Conservation (phyloP, 2,329 filamentous ascomycete species). For the Trichophyton verrucosum region DNA sequence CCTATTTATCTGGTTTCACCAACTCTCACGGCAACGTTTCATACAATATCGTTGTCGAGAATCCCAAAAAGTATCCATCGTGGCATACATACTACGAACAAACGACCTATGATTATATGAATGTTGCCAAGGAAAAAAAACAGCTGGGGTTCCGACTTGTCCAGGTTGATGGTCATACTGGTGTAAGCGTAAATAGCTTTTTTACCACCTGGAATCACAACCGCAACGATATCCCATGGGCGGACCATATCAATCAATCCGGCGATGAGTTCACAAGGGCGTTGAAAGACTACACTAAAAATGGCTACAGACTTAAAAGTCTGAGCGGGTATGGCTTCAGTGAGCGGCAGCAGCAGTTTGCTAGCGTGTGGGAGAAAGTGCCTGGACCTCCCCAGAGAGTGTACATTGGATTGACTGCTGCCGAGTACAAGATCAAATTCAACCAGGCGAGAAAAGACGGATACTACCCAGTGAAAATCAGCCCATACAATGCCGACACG, state of each 20-base stretch:
- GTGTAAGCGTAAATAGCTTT: slow-evolving; percentile 5
- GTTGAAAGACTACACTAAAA: not conserved
- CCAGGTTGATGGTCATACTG: slow-evolving; percentile 8
- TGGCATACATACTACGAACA: slow-evolving; percentile 6
- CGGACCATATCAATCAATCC: not conserved
- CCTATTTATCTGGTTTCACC: not conserved
- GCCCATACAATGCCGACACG: slow-evolving; percentile 8
- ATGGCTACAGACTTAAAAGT: not conserved
- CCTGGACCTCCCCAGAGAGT: slow-evolving; percentile 1
- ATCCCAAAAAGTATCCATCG: not conserved
- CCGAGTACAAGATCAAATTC: slow-evolving; percentile 7
- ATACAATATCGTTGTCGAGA: slow-evolving; percentile 7
- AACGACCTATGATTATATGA: slow-evolving; percentile 2
- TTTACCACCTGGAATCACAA: slow-evolving; percentile 8
- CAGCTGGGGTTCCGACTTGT: slow-evolving; percentile 8
- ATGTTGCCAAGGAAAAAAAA: slow-evolving; percentile 2
- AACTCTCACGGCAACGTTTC: not conserved
- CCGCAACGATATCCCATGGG: not conserved
- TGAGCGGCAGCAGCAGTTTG: not conserved
- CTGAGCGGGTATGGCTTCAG: not conserved
- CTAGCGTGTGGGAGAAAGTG: slow-evolving; percentile 8
- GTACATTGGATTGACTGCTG: slow-evolving; percentile 2
- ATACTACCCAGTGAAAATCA: slow-evolving; percentile 9
- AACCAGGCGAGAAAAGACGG: slow-evolving; percentile 7
- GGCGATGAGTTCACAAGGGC: not conserved